Base-by-base conservation (phyloP, 75 land plant species). In the Picea sitchensis region DNA sequence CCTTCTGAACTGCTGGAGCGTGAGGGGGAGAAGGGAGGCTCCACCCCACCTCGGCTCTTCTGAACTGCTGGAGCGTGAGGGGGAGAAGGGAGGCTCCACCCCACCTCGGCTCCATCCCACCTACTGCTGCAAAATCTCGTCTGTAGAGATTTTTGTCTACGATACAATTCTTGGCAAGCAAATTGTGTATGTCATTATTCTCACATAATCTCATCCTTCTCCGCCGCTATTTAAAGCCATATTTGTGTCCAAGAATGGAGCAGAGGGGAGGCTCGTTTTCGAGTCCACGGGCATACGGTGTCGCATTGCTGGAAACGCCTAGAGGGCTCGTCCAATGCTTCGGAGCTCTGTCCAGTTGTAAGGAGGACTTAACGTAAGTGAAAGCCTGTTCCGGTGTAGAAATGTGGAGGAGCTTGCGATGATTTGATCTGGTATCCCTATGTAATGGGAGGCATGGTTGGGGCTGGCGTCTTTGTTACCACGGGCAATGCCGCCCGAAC, bases 381-480 rank as follows among this genome's bases (percentile, higher is more conserved):
- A 59, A 88, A 30, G 86, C 95, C 59, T 79, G 89, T 14, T 93
- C 94, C 36, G 98, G 96, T 5, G 47, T 86, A 47, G 83, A 83
- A 79, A 90, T 96, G 98, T 81, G 65, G 47, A 74, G 89, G 58
- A 83, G 83, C 11, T 86, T 96, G 78, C 81, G 88, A 17, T 96
- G 99, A 96, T 85, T 38, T 74, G 98, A 96, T 80, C 87, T 96
- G 77, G 80, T 94, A 59, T 90, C 87, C 11, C 56, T 95, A 57
- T 93, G 98, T 32, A 63, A 26, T 95, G 80, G 98, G 98, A 4
- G 96, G 95, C 18, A 92, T 96, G 95, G 82, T 96, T 76, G 99
- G 99, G n/a, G 97, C 99, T 59, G 97, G 99, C 47, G 87, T 96
- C 57, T 92, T 96, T 77, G 93, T 96, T 81, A 80, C 92, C 87